phyloP scores from a whole-genome alignment of 352 stramenopile genomes.

The Globisporangium barbulae region DNA sequence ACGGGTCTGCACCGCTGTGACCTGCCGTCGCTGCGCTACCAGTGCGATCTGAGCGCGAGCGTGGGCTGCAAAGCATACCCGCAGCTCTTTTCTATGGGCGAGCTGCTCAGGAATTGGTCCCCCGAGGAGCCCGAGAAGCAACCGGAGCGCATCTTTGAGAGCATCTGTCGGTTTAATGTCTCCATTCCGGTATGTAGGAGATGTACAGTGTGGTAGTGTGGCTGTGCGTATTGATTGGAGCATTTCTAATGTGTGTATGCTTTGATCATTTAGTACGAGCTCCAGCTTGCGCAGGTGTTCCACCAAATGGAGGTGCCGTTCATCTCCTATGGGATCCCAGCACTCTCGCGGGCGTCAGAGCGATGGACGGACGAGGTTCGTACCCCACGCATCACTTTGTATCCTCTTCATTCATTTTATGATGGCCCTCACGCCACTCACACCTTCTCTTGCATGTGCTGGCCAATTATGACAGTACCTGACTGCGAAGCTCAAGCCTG shows the following conservation, averaged over 20 bases:
- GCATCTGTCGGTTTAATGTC: constrained; percentile 65
- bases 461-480: constrained; percentile 33
- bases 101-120: constrained; percentile 84
- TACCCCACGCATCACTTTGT: not conserved
- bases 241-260: constrained; percentile 6
- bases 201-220: not conserved
- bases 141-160: constrained; percentile 44
- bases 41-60: constrained; percentile 40
- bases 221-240: not conserved
- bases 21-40: constrained; percentile 50
- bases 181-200: constrained; percentile 37
- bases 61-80: constrained; percentile 57
- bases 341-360: constrained; percentile 59
- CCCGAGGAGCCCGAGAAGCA: constrained; percentile 37
- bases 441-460: not conserved
- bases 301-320: constrained; percentile 93
- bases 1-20: constrained; percentile 47
- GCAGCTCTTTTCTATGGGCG: constrained; percentile 59
- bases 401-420: no score
- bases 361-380: constrained; percentile 81
- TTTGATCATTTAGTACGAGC: constrained; percentile 47
- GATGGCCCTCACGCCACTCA: not conserved
- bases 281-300: constrained; percentile 86
- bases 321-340: constrained; percentile 89
- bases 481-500: constrained; percentile 34